Evolutionary conservation across 2,329 filamentous ascomycete species (phyloP), one percentile per base, ranked within the genome.

Genomic region (Trichoderma afroharzianum): DNA sequence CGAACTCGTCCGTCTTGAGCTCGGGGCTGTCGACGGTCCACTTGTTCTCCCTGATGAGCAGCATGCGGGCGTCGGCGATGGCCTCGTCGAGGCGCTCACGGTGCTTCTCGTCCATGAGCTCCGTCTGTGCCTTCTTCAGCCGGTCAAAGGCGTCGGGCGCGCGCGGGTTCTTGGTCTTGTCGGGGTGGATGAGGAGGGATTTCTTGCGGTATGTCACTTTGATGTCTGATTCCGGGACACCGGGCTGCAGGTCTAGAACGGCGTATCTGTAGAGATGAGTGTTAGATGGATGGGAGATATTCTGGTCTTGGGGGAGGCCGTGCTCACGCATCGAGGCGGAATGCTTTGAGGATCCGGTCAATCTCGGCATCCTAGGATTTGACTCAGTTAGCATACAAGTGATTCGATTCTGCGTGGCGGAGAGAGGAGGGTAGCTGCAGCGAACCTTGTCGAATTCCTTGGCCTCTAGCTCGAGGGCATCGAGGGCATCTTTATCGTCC

Each of bases 161-260:
- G 63, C 87, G 88, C 0, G 94, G 92, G 79, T 99, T 98, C 78
- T 91, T 91, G 71, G 96, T 98, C 82, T 99, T 99, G 85, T 99
- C 96, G 7, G 96, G 96, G 85, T 99, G 96, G 85, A 99, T 98
- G 63, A 99, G 90, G 71, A 99, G 91, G n/a, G 96, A 99, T 83
- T 98, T 98, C 78, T 94, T 95, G 85, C 96, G 95, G 84, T 98
- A 99, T 76, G 89, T 89, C 76, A 91, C 86, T 83, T 98, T 98
- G 86, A 99, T 98, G 83, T 98, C 96, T 72, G 93, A 95, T 77
- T 98, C 95, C 70, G 96, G 90, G 24, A 98, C 94, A 79, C 96
- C 96, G 4, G 96, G 96, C 81, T 97, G 94, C 59, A 99, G 92
- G 81, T 97, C 96, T 59, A 99, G 91, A 63, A 99, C 94, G 64